phyloP scores from a whole-genome alignment of 129 eudicot species.

The Flaveria linearis region DNA sequence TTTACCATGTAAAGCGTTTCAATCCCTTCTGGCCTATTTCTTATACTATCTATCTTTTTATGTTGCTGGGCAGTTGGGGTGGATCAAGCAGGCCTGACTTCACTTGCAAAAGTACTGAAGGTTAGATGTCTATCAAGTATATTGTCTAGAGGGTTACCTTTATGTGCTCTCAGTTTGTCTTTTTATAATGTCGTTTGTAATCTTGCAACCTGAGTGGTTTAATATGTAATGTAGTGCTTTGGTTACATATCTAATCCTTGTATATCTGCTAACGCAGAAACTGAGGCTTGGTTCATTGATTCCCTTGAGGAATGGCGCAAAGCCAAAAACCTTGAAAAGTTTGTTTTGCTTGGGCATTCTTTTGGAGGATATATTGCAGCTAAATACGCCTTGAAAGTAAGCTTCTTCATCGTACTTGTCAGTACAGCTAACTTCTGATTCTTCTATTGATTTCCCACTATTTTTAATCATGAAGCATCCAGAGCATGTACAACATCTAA shows the following conservation, averaged over 20 bases:
- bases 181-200: neutral
- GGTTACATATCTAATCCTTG: too few relatives aligned
- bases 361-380: slow-evolving; percentile 86
- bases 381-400: slow-evolving; percentile 69
- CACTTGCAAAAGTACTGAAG: slow-evolving; percentile 97
- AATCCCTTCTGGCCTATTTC: neutral
- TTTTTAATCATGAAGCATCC: slow-evolving; percentile 68
- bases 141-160: neutral
- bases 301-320: slow-evolving; percentile 89
- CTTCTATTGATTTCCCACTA: slow-evolving; percentile 35
- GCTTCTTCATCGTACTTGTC: neutral
- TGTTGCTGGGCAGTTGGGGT: slow-evolving; percentile 78
- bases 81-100: slow-evolving; percentile 99
- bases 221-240: too few relatives aligned
- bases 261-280: slow-evolving; percentile 44
- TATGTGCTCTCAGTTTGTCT: neutral
- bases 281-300: slow-evolving; percentile 84
- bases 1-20: neutral
- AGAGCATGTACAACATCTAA: slow-evolving; percentile 63
- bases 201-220: too few relatives aligned
- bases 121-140: slow-evolving; percentile 38
- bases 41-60: slow-evolving; percentile 3
- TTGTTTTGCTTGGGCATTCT: slow-evolving; percentile 79
- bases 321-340: slow-evolving; percentile 70
- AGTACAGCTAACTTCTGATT: neutral